Percentiles rank a stretch among this genome's conserved stretches.
phyloP scores from a whole-genome alignment of 352 stramenopile species.

The Phytophthora fragariaefolia region DNA sequence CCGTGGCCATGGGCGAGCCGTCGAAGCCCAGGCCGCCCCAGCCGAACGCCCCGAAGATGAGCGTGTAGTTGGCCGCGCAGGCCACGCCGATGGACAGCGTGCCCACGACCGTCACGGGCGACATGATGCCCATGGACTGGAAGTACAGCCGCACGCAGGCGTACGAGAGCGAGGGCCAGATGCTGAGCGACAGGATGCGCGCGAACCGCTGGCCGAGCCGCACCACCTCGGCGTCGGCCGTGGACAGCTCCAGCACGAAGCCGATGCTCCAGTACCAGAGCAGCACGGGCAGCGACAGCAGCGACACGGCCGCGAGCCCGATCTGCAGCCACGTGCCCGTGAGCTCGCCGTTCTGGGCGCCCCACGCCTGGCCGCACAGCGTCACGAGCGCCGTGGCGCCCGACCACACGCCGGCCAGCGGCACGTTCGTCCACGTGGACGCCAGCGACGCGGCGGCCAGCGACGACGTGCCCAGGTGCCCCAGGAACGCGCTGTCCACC shows the following conservation, averaged over 20 bases:
- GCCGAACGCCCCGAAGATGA: constrained; percentile 66
- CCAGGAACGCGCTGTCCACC: constrained; percentile 81
- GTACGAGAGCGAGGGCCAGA: constrained; percentile 81
- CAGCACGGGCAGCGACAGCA: constrained; percentile 59
- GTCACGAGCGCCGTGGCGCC: constrained; percentile 76
- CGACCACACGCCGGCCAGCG: constrained; percentile 73
- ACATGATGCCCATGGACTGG: constrained; percentile 85
- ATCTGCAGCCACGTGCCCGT: constrained; percentile 80
- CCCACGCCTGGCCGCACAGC: constrained; percentile 80
- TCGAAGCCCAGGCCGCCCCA: constrained; percentile 75
- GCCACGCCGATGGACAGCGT: constrained; percentile 72
- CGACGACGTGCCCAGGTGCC: constrained; percentile 71
- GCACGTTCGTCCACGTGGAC: constrained; percentile 79
- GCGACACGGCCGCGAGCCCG: constrained; percentile 52
- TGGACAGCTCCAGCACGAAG: constrained; percentile 65
- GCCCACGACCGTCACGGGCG: constrained; percentile 73
- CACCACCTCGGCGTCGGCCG: constrained; percentile 69
- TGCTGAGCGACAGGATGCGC: constrained; percentile 79
- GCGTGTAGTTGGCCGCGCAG: constrained; percentile 65
- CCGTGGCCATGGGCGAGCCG: constrained; percentile 75
- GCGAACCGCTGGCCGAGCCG: constrained; percentile 70
- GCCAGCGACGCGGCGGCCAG: constrained; percentile 79
- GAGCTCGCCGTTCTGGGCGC: constrained; percentile 70
- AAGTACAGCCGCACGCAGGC: constrained; percentile 85
- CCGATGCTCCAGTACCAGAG: constrained; percentile 76